Evolutionary conservation across 2,329 filamentous ascomycete species (phyloP).

Genomic region (Cephalotrichum gorgonifer): DNA sequence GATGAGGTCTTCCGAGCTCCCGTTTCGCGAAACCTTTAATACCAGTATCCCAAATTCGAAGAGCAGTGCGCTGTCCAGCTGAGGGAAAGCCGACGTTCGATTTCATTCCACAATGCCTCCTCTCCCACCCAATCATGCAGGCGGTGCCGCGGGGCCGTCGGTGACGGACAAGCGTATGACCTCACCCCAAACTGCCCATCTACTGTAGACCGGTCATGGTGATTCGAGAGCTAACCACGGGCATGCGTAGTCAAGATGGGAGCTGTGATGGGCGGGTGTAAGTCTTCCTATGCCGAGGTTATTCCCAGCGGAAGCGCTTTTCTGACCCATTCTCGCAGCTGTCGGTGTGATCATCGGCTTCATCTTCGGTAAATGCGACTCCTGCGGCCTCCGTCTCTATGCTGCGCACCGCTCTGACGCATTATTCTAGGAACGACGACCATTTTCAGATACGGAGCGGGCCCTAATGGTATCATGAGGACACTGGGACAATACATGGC

Average conservation of each 20-base stretch:
- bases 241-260: conserved; percentile 81
- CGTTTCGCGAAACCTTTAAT: too few relatives aligned
- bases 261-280: conserved; percentile 97
- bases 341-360: conserved; percentile 96
- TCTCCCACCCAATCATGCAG: not conserved
- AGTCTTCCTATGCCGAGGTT: conserved; percentile 27
- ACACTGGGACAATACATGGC: conserved; percentile 96
- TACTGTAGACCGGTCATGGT: too few relatives aligned
- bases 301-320: not conserved
- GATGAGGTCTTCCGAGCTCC: too few relatives aligned
- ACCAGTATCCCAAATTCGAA: not conserved
- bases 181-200: not conserved
- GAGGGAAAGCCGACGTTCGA: not conserved
- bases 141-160: not conserved
- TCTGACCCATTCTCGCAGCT: conserved; percentile 40
- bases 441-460: conserved; percentile 90
- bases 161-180: not conserved
- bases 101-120: not conserved
- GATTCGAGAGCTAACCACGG: not conserved
- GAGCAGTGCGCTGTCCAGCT: not conserved
- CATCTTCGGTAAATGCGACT: conserved; percentile 70
- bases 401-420: not conserved
- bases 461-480: conserved; percentile 85
- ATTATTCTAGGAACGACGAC: conserved; percentile 66
- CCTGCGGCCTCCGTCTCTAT: not conserved